phyloP scores from a whole-genome alignment of 2,329 filamentous ascomycete species.

The Periconia sp. region DNA sequence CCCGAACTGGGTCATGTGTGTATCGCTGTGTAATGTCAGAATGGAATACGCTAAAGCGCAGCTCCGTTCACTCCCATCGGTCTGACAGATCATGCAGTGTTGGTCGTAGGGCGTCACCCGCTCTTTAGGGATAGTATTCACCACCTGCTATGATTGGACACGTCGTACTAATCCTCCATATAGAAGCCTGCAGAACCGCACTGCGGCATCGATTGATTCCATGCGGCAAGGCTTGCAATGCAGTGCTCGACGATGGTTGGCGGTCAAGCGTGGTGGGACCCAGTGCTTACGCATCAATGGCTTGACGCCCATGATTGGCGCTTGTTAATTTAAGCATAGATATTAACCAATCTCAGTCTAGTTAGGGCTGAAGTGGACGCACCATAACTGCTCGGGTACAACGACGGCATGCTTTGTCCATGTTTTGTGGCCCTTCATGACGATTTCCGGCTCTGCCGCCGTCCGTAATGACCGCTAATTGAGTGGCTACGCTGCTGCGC shows the following conservation, averaged over 20 bases:
- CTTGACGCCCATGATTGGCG: neutral
- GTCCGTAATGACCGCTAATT: conserved; percentile 8
- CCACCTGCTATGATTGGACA: too few relatives aligned
- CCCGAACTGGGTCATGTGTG: too few relatives aligned
- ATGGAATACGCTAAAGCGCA: too few relatives aligned
- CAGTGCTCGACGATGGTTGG: too few relatives aligned
- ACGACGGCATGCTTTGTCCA: neutral
- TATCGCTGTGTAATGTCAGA: too few relatives aligned
- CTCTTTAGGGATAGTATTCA: too few relatives aligned
- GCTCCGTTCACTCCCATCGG: too few relatives aligned
- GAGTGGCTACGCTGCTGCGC: conserved; percentile 1
- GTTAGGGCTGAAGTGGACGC: conserved; percentile 1
- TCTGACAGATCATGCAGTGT: too few relatives aligned
- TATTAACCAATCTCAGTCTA: neutral
- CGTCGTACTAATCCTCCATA: too few relatives aligned
- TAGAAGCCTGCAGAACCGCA: too few relatives aligned
- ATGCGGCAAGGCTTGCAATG: too few relatives aligned
- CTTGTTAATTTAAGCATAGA: conserved; percentile 1
- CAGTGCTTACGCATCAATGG: conserved; percentile 6
- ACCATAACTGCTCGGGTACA: neutral
- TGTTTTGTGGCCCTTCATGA: neutral
- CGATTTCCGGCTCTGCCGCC: neutral
- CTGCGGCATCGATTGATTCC: neutral
- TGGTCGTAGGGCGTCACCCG: too few relatives aligned
- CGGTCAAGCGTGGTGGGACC: conserved; percentile 1